Evolutionary conservation across 441 rosid species (phyloP).

Genomic region (Brassica balearica): DNA sequence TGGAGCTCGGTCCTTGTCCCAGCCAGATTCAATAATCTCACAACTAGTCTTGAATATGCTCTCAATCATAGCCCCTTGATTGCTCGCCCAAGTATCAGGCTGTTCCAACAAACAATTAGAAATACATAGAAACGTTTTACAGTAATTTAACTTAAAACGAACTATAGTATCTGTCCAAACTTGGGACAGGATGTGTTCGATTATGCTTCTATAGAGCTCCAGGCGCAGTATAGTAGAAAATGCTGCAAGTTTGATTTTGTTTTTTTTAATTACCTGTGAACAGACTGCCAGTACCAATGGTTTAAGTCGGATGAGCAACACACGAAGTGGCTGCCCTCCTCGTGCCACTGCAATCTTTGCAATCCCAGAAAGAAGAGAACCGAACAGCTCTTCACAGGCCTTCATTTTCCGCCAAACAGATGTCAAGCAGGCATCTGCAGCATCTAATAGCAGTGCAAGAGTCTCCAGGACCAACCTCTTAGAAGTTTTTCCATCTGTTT

Average conservation of each 20-base stretch:
- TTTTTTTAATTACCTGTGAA: constrained; percentile 65
- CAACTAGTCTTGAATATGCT: background rate
- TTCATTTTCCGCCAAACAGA: constrained; percentile 96
- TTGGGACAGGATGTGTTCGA: constrained; percentile 24
- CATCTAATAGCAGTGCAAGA: constrained; percentile 78
- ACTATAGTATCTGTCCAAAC: constrained; percentile 1
- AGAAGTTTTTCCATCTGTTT: constrained; percentile 81
- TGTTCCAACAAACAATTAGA: constrained; percentile 1
- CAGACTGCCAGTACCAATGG: constrained; percentile 87
- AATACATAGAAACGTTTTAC: background rate
- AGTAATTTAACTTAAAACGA: constrained; percentile 10
- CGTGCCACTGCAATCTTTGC: constrained; percentile 80
- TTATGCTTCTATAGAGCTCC: constrained; percentile 15
- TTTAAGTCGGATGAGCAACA: constrained; percentile 90
- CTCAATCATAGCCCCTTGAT: background rate
- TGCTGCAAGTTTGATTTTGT: background rate
- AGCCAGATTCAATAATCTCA: background rate
- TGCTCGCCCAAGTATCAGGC: constrained; percentile 5
- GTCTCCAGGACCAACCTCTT: constrained; percentile 93
- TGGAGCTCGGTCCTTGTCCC: background rate
- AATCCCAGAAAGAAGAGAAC: constrained; percentile 75
- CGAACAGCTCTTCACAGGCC: constrained; percentile 87
- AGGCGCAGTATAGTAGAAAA: constrained; percentile 8
- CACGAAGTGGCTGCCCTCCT: constrained; percentile 95
- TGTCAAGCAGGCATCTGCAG: constrained; percentile 90